Evolutionary conservation across 2,329 filamentous ascomycete species (phyloP), one percentile per base, ranked within the genome.

Genomic region (Penicillium sp.): DNA sequence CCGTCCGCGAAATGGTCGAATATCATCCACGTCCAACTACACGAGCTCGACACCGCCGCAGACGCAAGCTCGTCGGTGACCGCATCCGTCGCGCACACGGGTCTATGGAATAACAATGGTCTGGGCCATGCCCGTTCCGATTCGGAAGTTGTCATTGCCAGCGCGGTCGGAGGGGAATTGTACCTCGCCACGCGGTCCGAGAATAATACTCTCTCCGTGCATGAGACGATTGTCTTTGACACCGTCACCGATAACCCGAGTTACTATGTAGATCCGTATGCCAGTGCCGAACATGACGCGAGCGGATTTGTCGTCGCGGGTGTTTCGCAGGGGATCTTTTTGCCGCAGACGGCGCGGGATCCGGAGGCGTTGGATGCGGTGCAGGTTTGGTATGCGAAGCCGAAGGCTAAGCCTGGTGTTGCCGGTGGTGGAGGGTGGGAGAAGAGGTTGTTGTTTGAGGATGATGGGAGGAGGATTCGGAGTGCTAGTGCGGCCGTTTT

Each of bases 21-120:
- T 13, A 77, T 79, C 2, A 65, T 86, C 6, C 77, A 82, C 39
- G 70, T 84, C 2, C 69, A 78, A 19, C 64, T 83, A 33, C 54
- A 66, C 18, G 59, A 35, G 37, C 59, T 74, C 0, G 58, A 66
- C 0, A 18, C n/a, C 24, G 31, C 60, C 13, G 60, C 55, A 0
- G 65, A 75, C 7, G 69, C 75, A 0, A 64, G 68, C 0, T 62
- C 72, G 0, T 78, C 75, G 2, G 68, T 85, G 18, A 69, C 74
- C 9, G 82, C 78, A 0, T 72, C 71, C 0, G 70, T 84, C 0
- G 83, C 79, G 0, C 64, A 83, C 3, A 64, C 70, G 0, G 74
- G 74, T 0, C 63, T 87, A 9, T 79, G 82, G 58, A 85, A 82
- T 62, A 82, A 81, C 63, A 88, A 88, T 56, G 86, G 85, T 1